Base-by-base conservation (phyloP, 495 filamentous ascomycete species). In the Tuber umbilicatum region DNA sequence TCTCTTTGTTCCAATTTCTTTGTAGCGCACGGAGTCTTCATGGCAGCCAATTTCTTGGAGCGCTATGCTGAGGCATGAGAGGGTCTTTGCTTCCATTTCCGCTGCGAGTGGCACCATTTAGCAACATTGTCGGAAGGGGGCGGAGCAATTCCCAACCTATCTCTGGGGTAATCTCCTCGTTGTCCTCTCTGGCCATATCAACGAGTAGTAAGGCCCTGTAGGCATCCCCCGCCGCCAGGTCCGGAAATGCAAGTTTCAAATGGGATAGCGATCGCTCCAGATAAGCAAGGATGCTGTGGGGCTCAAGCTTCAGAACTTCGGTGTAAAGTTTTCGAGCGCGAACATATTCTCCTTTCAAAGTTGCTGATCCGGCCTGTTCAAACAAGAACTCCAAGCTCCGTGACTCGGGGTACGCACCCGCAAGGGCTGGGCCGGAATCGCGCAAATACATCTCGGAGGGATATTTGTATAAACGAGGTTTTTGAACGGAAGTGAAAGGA, bases 201-300 rank as follows among this genome's bases (percentile, higher is more conserved):
- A 90, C 86, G 64, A 98, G 85, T 17, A 97, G 88, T 2, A 99
- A 87, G 2, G 94, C 93, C 64, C 92, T 90, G 83, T 99, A 98
- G 2, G 93, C 92, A 83, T 97, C 95, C 60, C 93, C 93, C 39
- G 91, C 91, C 5, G 93, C 93, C 23, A 99, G 87, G 83, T 99
- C 95, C 2, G 92, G 93, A 83, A 95, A 97, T 45, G 89, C 92
- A 42, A 97, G 87, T 73, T 89, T 83, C 55, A 90, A 86, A 83
- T 97, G 89, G 41, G 90, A 85, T 41, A 87, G 83, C 40, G 93
- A 91, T 39, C 94, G 88, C 74, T 89, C 85, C 64, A 97, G 85
- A 80, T 94, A 93, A 27, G 89, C 85, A 71, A 91, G 86, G n/a
- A 93, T 85, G 79, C 93, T 91, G 83, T 97, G 95, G 5, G 94